Evolutionary conservation across 2,329 filamentous ascomycete species (phyloP).

Genomic region (Xylaria sp.): DNA sequence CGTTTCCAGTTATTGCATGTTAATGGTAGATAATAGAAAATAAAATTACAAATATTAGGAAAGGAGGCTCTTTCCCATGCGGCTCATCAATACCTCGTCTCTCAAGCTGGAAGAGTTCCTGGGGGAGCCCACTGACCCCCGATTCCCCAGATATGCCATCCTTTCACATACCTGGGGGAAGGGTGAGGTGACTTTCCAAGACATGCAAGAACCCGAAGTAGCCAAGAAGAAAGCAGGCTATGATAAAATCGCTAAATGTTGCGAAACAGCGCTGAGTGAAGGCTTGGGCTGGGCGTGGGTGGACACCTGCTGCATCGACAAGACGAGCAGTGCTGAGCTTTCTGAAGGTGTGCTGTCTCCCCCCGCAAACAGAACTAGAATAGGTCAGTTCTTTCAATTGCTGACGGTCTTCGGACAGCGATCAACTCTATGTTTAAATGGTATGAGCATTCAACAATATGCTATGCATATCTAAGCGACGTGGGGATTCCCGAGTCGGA

Average conservation of each 20-base stretch:
- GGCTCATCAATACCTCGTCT: slow-evolving; percentile 28
- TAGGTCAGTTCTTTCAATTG: not conserved
- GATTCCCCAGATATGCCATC: slow-evolving; percentile 40
- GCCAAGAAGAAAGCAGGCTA: slow-evolving; percentile 36
- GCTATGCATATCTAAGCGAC: slow-evolving; percentile 31
- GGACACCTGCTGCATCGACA: slow-evolving; percentile 40
- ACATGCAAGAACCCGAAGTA: slow-evolving; percentile 24
- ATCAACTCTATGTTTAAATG: slow-evolving; percentile 36
- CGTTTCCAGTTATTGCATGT: not conserved
- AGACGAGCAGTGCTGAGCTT: slow-evolving; percentile 23
- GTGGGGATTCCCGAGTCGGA: not conserved
- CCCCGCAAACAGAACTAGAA: not conserved
- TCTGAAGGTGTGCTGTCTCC: slow-evolving; percentile 14
- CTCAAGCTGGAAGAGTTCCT: slow-evolving; percentile 15
- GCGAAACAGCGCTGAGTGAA: slow-evolving; percentile 35
- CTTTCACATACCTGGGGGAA: slow-evolving; percentile 44
- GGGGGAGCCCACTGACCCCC: slow-evolving; percentile 18
- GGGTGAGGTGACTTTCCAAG: slow-evolving; percentile 39
- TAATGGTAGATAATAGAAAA: not conserved
- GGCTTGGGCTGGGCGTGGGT: slow-evolving; percentile 44
- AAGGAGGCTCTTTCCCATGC: slow-evolving; percentile 14
- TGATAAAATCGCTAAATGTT: slow-evolving; percentile 41
- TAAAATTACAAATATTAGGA: not conserved
- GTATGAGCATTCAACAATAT: slow-evolving; percentile 29
- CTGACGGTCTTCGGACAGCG: slow-evolving; percentile 1